Percentiles rank a stretch among this genome's conserved stretches.
Conservation (phyloP, 2,329 filamentous ascomycete species). For the Knufia petricola region DNA sequence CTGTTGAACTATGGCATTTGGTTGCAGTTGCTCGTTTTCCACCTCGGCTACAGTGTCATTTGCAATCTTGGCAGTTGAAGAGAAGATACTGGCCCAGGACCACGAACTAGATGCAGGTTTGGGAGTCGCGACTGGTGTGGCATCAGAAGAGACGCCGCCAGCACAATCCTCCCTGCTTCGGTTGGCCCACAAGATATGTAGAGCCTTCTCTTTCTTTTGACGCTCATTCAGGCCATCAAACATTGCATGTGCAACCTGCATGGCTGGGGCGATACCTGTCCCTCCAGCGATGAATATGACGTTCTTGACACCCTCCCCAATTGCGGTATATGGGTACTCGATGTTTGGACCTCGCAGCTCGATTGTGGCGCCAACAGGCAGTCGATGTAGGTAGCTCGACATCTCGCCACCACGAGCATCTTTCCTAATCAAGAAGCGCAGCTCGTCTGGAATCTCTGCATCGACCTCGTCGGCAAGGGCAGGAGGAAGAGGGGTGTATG, state of each 20-base stretch:
- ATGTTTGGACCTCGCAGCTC: conserved; percentile 70
- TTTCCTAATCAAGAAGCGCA: conserved; percentile 70
- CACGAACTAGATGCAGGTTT: conserved; percentile 7
- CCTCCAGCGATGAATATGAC: conserved; percentile 84
- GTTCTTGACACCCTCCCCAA: conserved; percentile 46
- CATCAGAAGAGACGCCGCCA: conserved; percentile 47
- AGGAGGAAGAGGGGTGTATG: conserved; percentile 80
- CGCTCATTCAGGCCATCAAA: conserved; percentile 30
- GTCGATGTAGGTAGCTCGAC: conserved; percentile 64
- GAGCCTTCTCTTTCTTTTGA: conserved; percentile 27
- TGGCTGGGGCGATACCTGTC: conserved; percentile 80
- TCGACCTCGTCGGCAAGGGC: neutral
- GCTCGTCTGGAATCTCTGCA: conserved; percentile 25
- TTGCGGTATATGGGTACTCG: conserved; percentile 57
- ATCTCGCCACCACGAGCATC: conserved; percentile 69
- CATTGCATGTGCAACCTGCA: conserved; percentile 65
- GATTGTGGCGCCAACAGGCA: conserved; percentile 54
- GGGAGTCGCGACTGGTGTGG: conserved; percentile 12
- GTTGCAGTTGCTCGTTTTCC: conserved; percentile 8
- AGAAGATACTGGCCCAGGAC: conserved; percentile 15
- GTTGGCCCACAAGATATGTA: conserved; percentile 79
- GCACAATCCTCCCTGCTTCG: conserved; percentile 55
- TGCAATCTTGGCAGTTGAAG: conserved; percentile 1
- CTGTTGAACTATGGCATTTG: conserved; percentile 46
- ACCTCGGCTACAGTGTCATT: neutral